These are phyloP conservation scores for Mycena vitilis DNA, from an alignment of 768 basidiomycete genomes.

Conservation along the genomic window DNA sequence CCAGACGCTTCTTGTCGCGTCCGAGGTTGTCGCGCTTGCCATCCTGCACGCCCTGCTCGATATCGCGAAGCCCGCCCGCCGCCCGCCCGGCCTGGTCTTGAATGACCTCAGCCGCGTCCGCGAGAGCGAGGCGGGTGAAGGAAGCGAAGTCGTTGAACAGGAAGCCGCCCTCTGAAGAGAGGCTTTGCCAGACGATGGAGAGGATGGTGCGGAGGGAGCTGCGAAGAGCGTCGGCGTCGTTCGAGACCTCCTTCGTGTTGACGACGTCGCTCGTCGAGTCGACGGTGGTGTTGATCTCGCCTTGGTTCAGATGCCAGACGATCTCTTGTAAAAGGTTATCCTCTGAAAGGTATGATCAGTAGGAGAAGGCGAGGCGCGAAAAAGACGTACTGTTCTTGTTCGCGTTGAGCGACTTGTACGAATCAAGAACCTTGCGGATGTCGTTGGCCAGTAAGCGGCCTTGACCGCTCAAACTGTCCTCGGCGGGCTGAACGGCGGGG, in stretches of 20 bases:
- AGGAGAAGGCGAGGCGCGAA: not conserved
- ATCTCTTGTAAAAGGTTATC: conserved; percentile 75
- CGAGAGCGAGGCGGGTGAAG: conserved; percentile 70
- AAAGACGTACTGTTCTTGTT: conserved; percentile 66
- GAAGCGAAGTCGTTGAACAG: conserved; percentile 74
- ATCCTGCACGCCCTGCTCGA: conserved; percentile 69
- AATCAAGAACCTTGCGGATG: conserved; percentile 63
- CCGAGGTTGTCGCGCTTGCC: conserved; percentile 72
- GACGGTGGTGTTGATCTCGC: conserved; percentile 57
- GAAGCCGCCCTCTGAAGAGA: conserved; percentile 64
- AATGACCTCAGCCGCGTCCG: conserved; percentile 72
- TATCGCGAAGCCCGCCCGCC: conserved; percentile 63
- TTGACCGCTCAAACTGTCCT: conserved; percentile 63
- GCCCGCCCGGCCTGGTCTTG: conserved; percentile 62
- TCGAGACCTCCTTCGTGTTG: conserved; percentile 57
- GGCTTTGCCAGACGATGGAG: conserved; percentile 62
- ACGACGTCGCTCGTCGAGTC: conserved; percentile 44
- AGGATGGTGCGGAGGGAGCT: conserved; percentile 62
- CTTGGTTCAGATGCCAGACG: conserved; percentile 71
- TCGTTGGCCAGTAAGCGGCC: conserved; percentile 64
- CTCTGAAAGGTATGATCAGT: conserved; percentile 48
- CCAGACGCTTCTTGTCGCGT: conserved; percentile 59
- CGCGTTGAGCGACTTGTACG: conserved; percentile 64
- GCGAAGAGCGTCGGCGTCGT: conserved; percentile 64
- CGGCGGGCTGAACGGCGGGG: conserved; percentile 55